Base-by-base conservation (phyloP, 2,329 filamentous ascomycete species). In the Periconia digitata region DNA sequence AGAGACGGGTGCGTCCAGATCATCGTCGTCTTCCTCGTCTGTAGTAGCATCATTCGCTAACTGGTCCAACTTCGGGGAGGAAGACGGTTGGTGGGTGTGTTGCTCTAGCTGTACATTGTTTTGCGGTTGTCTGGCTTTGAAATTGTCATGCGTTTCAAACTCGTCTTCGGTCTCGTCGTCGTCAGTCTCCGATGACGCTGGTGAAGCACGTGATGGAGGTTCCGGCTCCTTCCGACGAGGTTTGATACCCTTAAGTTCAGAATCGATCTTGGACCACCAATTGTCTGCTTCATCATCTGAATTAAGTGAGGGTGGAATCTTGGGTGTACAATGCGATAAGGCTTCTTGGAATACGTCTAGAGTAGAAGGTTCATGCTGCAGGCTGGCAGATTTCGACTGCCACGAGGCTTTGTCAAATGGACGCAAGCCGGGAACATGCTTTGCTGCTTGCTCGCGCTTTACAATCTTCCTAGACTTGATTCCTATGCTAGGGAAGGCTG, bases 401-500 rank as follows among this genome's bases (percentile, higher is more conserved):
- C 81, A 84, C 3, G 56, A 50, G 17, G 68, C 55, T 53, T 79
- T 72, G 49, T 83, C 73, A 53, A 85, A 85, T 8, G 69, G 66
- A 6, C 73, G 76, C 36, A 84, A 69, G 0, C 82, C 83, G 59
- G 76, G 78, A 29, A 86, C 74, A 53, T 79, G 70, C 54, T 71
- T 75, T 13, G 75, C 77, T n/a, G 80, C 75, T 55, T 81, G 78
- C 51, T 77, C 70, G 50, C 80, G 69, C 54, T 76, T 72, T 46
- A 74, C 69, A 18, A 65, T 63, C 51, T 74, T 78, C 41, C 74
- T 72, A 20, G 67, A 56, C 43, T 76, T 79, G 43, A 75, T 54
- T 16, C 76, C 72, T 17, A 76, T 74, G 18, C 76, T 76, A 5
- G 82, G 83, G 58, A 86, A 85, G 2, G 84, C 75, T 10, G 75